Conservation (phyloP, 768 basidiomycete genomes). For the Trametes sanguinea region DNA sequence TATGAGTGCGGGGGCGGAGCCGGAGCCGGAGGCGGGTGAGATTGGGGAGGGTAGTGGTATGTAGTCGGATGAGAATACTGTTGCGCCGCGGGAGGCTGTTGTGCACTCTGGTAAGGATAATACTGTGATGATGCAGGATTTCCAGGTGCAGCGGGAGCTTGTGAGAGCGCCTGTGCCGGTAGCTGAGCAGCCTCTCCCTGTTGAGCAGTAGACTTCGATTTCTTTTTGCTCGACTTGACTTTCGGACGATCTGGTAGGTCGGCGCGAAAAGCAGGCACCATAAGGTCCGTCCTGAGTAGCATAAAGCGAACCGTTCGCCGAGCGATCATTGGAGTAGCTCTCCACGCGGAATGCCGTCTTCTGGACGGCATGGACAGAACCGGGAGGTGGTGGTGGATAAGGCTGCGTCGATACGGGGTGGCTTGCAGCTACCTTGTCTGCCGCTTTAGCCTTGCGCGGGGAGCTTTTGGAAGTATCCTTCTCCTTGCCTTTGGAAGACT, state of each 20-base stretch:
- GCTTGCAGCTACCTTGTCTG: background rate
- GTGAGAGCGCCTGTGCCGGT: too few relatives aligned
- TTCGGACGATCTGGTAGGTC: background rate
- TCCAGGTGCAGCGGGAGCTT: background rate
- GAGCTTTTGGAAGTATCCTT: constrained; percentile 12
- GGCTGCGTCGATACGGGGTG: background rate
- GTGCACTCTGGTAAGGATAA: background rate
- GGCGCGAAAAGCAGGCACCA: constrained; percentile 18
- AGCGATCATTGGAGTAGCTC: constrained; percentile 20
- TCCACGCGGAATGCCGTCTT: constrained; percentile 23
- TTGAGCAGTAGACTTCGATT: background rate
- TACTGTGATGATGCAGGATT: background rate
- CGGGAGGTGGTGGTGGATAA: background rate
- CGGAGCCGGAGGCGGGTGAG: background rate
- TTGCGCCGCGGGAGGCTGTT: background rate
- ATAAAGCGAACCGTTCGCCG: constrained; percentile 2
- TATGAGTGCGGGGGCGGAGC: too few relatives aligned
- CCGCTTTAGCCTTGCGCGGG: constrained; percentile 13
- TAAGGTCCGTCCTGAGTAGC: constrained; percentile 19
- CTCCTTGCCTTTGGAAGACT: constrained; percentile 19
- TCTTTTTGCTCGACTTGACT: constrained; percentile 5
- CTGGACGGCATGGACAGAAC: constrained; percentile 1
- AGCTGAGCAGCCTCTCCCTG: background rate
- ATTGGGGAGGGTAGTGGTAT: background rate
- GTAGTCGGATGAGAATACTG: background rate